Conservation (phyloP, 352 stramenopile genomes). For the Phytophthora melonis region DNA sequence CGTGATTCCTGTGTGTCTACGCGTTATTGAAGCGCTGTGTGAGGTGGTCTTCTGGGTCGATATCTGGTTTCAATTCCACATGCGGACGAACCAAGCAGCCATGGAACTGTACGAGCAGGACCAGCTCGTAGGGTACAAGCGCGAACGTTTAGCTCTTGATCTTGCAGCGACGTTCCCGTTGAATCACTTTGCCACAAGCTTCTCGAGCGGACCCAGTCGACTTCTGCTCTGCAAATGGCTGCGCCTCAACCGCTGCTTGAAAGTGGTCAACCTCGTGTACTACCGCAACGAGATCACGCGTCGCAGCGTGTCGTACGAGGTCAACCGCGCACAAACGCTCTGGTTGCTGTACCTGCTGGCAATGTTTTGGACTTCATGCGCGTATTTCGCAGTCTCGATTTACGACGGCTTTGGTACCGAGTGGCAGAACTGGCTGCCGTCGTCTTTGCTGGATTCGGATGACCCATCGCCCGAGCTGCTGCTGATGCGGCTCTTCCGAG, state of each 20-base stretch:
- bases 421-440: constrained; percentile 68
- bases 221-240: constrained; percentile 45
- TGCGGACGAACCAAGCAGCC: constrained; percentile 52
- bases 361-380: constrained; percentile 75
- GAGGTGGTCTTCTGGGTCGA: constrained; percentile 62
- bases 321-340: constrained; percentile 62
- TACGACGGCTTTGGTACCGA: constrained; percentile 57
- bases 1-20: constrained; percentile 42
- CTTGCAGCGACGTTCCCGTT: constrained; percentile 55
- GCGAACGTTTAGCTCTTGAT: constrained; percentile 55
- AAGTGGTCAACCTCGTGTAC: constrained; percentile 61
- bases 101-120: constrained; percentile 77
- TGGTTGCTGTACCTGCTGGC: constrained; percentile 64
- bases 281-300: constrained; percentile 76
- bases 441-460: constrained; percentile 34
- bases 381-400: constrained; percentile 70
- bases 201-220: constrained; percentile 16
- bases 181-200: constrained; percentile 50
- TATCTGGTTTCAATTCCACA: constrained; percentile 72
- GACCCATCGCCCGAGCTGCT: constrained; percentile 43
- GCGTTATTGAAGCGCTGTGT: constrained; percentile 48
- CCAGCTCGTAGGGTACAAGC: constrained; percentile 62
- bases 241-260: constrained; percentile 65
- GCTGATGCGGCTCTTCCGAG: constrained; percentile 54
- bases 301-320: constrained; percentile 63